Base-by-base conservation (phyloP, 768 basidiomycete genomes). In the Neoboletus subvelutipes region DNA sequence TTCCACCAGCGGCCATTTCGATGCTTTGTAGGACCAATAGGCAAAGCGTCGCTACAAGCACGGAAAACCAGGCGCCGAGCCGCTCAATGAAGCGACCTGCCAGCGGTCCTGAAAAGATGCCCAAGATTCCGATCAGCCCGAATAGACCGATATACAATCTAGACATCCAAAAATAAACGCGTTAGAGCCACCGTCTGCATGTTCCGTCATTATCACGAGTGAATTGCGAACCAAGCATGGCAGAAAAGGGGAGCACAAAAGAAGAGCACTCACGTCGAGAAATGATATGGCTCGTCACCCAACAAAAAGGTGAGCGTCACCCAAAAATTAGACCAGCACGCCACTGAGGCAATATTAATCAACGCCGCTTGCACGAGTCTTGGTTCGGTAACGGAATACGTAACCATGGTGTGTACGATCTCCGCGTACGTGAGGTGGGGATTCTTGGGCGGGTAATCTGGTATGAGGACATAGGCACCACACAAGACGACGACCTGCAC, bases 281-380 rank as follows among this genome's bases (percentile, higher is more conserved):
- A 77, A 60, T 71, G 42, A 57, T 78, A 80, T 0, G 79, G 78
- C 0, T 72, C 33, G 28, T 67, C 75, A 37, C 68, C 69, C n/a
- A 81, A 66, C n/a, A 81, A 66, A 62, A 80, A 81, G 0, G 80
- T 80, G 55, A 79, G 64, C 15, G 74, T 75, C 7, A 76, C 75
- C 76, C 75, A 74, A 55, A 75, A 74, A 41, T 64, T 71, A 10
- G 71, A 59, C 59, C 67, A 73, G 29, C 72, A 68, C 1, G 72
- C 71, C 31, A 63, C 60, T 6, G 67, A 68, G 5, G 66, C 68
- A n/a, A 71, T 43, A 22, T 62, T 67, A 29, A 71, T 65, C 42
- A 66, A 49, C 4, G 58, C 41, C 2, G 64, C 64, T 50, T 81
- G 80, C 4, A 76, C 64, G n/a, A 81, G 64, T 3, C 69, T 70